Conservation (phyloP, 148 eudicot species). For the Simmondsia chinensis region DNA sequence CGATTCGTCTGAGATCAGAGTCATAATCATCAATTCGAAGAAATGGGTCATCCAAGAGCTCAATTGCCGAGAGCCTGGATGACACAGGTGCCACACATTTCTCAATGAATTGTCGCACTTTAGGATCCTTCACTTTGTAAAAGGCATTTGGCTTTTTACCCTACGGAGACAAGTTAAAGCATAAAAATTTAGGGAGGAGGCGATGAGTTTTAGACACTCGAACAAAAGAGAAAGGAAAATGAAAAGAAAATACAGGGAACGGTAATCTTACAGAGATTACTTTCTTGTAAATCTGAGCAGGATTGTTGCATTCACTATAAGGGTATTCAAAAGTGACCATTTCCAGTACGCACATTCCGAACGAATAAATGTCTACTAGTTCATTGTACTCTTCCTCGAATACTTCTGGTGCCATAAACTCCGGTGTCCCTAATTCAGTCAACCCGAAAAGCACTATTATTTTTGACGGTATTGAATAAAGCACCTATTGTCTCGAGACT, state of each 20-base stretch:
- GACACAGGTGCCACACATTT: slow-evolving; percentile 75
- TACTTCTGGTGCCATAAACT: slow-evolving; percentile 91
- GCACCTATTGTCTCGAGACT: no score
- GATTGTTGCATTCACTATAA: slow-evolving; percentile 73
- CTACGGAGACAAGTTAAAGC: slow-evolving; percentile 23
- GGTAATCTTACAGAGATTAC: slow-evolving; percentile 62
- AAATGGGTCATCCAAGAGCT: slow-evolving; percentile 78
- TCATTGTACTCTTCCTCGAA: slow-evolving; percentile 80
- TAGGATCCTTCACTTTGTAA: slow-evolving; percentile 73
- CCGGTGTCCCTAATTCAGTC: slow-evolving; percentile 57
- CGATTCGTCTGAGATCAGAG: slow-evolving; percentile 23
- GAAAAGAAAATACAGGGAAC: slow-evolving; percentile 1
- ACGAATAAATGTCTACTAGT: slow-evolving; percentile 75
- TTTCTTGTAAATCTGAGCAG: slow-evolving; percentile 84
- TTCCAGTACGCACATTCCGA: slow-evolving; percentile 85
- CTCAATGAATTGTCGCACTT: slow-evolving; percentile 58
- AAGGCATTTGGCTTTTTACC: slow-evolving; percentile 80
- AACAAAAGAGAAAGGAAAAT: no score
- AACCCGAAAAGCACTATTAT: slow-evolving; percentile 4
- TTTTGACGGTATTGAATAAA: no score
- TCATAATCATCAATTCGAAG: slow-evolving; percentile 46
- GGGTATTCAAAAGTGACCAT: slow-evolving; percentile 81
- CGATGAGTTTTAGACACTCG: not conserved
- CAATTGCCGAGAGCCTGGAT: slow-evolving; percentile 58
- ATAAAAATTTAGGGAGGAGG: slow-evolving; percentile 6